phyloP scores from a whole-genome alignment of 768 basidiomycete species.

The Amanita muscaria region DNA sequence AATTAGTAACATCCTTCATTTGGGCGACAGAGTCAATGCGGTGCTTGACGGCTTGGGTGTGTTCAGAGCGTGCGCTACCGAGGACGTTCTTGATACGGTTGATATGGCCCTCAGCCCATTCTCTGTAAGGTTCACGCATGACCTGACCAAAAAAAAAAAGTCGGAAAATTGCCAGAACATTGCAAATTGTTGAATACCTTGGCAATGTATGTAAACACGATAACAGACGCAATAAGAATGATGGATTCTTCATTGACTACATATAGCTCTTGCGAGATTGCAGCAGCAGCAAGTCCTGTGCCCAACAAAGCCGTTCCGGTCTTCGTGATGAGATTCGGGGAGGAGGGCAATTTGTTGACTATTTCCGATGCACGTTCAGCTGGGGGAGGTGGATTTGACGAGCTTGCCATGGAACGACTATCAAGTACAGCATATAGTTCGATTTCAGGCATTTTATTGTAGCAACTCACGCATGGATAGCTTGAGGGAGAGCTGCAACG shows the following conservation, averaged over 20 bases:
- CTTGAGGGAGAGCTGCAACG: constrained; percentile 37
- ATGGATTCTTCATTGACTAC: constrained; percentile 97
- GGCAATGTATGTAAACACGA: constrained; percentile 76
- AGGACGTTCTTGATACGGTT: constrained; percentile 76
- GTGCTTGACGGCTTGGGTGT: constrained; percentile 88
- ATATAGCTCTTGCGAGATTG: constrained; percentile 95
- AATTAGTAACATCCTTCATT: constrained; percentile 91
- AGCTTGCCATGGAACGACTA: constrained; percentile 60
- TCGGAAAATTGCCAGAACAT: neutral
- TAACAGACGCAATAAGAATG: constrained; percentile 73
- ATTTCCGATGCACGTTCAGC: constrained; percentile 84
- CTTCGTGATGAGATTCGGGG: constrained; percentile 86
- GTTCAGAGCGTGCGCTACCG: constrained; percentile 72
- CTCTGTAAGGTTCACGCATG: constrained; percentile 78
- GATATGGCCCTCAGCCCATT: constrained; percentile 90
- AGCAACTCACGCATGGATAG: constrained; percentile 35
- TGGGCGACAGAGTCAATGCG: constrained; percentile 87
- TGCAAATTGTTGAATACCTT: constrained; percentile 44
- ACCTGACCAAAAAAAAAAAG: constrained; percentile 30
- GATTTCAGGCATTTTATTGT: constrained; percentile 8
- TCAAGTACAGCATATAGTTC: constrained; percentile 8
- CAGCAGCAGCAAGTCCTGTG: constrained; percentile 79
- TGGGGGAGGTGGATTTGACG: constrained; percentile 59
- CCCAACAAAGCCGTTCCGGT: constrained; percentile 89
- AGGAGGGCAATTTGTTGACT: constrained; percentile 80